Evolutionary conservation across 352 stramenopile genomes (phyloP), one percentile per base, ranked within the genome.

Genomic region (Albugo candida): DNA sequence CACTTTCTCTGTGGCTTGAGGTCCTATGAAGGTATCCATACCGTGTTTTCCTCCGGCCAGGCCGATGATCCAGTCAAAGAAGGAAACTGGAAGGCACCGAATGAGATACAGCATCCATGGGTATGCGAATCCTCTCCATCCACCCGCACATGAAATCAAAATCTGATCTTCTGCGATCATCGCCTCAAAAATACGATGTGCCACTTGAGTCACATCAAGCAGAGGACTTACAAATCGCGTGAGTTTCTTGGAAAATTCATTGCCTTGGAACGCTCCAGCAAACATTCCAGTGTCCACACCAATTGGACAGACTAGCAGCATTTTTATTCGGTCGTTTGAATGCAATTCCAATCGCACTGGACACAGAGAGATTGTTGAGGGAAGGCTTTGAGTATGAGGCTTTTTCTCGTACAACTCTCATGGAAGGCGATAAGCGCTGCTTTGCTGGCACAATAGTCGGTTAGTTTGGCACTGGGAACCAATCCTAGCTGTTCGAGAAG

Each of bases 261-360:
- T 41, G 11, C 62, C 64, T 20, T 59, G 31, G 37, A 80, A 60
- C 34, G 64, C 65, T 0, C 77, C 74, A 5, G 54, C 54, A 50
- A 91, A 91, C 77, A 91, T 91, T 10, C 70, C 69, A 21, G 71
- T 87, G 45, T 80, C 59, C 21, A 91, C 63, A 19, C 61, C 69
- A 36, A 65, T 73, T 16, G 77, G 77, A 20, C 74, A 91, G 18
- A 84, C 71, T 36, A 91, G 51, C 45, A 91, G 59, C 48, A 70
- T 86, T 45, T 56, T 62, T 48, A 91, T 67, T 38, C 71, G 63
- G 31, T 64, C 60, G 49, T 82, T 63, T 6, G 59, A 65, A 60
- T 67, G 74, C 14, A 88, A 57, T 57, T 91, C 77, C 60, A 91
- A 54, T 0, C 70, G 70, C 19, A 91, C 77, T 91, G 21, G 18